Conservation (phyloP, 2,329 filamentous ascomycete species). For the Elsinoe perseae region DNA sequence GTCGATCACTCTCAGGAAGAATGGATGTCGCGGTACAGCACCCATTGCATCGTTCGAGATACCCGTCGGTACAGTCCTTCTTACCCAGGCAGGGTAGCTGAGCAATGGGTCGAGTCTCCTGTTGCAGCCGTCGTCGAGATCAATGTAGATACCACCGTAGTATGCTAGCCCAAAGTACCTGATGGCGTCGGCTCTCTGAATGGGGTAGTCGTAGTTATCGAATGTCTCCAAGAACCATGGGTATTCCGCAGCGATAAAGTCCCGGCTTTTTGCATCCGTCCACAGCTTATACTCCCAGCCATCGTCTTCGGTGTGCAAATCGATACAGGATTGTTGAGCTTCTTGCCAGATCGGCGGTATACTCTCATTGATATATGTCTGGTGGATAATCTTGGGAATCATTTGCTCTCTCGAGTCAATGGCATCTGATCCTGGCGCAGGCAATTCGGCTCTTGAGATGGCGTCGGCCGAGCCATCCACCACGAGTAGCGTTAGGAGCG, state of each 20-base stretch:
- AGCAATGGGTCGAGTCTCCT: slow-evolving; percentile 61
- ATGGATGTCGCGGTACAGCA: slow-evolving; percentile 61
- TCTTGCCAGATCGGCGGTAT: slow-evolving; percentile 60
- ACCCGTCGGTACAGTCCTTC: slow-evolving; percentile 65
- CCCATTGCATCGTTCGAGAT: slow-evolving; percentile 80
- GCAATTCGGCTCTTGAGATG: slow-evolving; percentile 59
- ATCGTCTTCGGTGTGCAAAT: slow-evolving; percentile 48
- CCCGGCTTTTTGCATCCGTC: slow-evolving; percentile 61
- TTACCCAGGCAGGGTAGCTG: slow-evolving; percentile 61
- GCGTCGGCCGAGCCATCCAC: slow-evolving; percentile 60
- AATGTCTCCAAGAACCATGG: slow-evolving; percentile 64
- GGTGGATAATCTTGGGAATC: slow-evolving; percentile 71
- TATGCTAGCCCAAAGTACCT: slow-evolving; percentile 71
- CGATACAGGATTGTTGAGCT: slow-evolving; percentile 58
- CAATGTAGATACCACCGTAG: slow-evolving; percentile 74
- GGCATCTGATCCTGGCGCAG: slow-evolving; percentile 54
- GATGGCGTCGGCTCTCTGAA: slow-evolving; percentile 63
- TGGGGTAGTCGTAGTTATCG: slow-evolving; percentile 64
- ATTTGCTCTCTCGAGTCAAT: slow-evolving; percentile 51
- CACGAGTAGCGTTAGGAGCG: slow-evolving; percentile 61
- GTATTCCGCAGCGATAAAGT: slow-evolving; percentile 66
- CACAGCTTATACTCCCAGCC: slow-evolving; percentile 77
- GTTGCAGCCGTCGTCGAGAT: slow-evolving; percentile 65
- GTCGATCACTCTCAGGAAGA: slow-evolving; percentile 63
- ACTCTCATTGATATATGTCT: slow-evolving; percentile 64